Percentiles rank a stretch among this genome's conserved stretches.
These are phyloP conservation scores for Rhododendron williamsianum DNA, from an alignment of 148 eudicot species.

Conservation along the genomic window DNA sequence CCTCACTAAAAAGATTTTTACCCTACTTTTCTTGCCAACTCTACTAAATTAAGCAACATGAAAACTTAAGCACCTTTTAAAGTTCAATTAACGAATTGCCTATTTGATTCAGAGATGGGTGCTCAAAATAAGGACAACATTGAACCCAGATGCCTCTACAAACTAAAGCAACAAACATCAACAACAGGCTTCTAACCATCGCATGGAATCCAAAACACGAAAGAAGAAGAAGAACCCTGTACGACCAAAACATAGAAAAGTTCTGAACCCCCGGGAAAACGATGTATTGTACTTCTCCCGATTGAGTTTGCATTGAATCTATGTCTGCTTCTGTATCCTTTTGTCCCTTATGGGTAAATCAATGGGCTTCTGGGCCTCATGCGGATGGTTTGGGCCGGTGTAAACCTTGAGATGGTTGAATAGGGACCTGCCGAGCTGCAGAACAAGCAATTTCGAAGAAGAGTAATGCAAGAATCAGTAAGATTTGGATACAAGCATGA, in stretches of 20 bases:
- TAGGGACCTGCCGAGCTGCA: constrained; percentile 81
- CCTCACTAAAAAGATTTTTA: neutral
- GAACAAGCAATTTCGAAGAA: neutral
- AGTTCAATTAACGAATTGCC: neutral
- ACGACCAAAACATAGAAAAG: neutral
- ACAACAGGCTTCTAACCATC: neutral
- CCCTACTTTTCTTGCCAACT: neutral
- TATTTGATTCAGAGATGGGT: neutral
- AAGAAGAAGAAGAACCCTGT: neutral
- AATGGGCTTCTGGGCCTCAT: constrained; percentile 78
- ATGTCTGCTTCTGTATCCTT: constrained; percentile 60
- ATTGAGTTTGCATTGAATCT: constrained; percentile 5
- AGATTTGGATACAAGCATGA: neutral
- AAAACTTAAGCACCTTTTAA: neutral
- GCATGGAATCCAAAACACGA: neutral
- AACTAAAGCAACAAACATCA: neutral
- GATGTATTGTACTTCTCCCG: neutral
- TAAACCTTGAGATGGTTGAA: constrained; percentile 96
- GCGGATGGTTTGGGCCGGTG: constrained; percentile 82
- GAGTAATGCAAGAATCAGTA: neutral
- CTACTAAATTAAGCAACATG: neutral
- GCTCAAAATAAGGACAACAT: neutral
- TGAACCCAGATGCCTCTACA: constrained; percentile 6
- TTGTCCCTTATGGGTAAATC: constrained; percentile 79
- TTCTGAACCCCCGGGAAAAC: neutral